Evolutionary conservation across 768 basidiomycete genomes (phyloP).

Genomic region (Mycena filopes): DNA sequence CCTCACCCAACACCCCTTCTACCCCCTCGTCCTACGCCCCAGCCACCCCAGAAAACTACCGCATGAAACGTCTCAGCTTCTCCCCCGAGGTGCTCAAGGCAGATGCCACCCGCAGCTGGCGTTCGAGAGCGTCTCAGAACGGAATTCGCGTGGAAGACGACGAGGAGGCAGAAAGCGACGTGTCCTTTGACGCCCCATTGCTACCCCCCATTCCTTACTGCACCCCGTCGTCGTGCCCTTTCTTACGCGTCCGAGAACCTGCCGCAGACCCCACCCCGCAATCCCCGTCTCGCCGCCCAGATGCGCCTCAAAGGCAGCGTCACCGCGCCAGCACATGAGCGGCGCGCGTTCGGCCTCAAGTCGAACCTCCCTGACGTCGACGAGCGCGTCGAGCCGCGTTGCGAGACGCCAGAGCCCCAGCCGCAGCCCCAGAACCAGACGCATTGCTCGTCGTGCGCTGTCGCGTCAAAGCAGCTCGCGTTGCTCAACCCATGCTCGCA

Average conservation of each 20-base stretch:
- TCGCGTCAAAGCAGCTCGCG: conserved; percentile 54
- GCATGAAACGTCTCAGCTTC: conserved; percentile 33
- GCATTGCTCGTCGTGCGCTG: conserved; percentile 45
- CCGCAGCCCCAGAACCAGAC: conserved; percentile 42
- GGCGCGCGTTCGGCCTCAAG: conserved; percentile 33
- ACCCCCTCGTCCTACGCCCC: conserved; percentile 32
- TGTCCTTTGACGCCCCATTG: conserved; percentile 28
- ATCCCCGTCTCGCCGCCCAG: conserved; percentile 48
- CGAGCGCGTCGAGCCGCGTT: conserved; percentile 24
- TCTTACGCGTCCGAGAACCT: conserved; percentile 34
- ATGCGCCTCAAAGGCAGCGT: conserved; percentile 59
- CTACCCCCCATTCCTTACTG: conserved; percentile 32
- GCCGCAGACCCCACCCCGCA: conserved; percentile 55
- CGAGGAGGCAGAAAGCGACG: conserved; percentile 29
- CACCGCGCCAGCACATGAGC: conserved; percentile 57
- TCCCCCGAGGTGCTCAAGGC: conserved; percentile 29
- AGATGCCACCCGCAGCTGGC: conserved; percentile 26
- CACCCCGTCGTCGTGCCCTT: conserved; percentile 31
- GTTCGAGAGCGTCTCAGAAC: conserved; percentile 32
- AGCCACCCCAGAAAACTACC: conserved; percentile 34
- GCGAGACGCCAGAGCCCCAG: conserved; percentile 14
- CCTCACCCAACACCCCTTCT: conserved; percentile 30
- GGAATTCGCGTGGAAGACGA: conserved; percentile 34
- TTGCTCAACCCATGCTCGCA: conserved; percentile 81
- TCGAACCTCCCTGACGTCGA: conserved; percentile 34